A percentile compares a stretch with the other conserved stretches of the same genome.
Evolutionary conservation across 2,329 filamentous ascomycete genomes (phyloP).

Genomic region (Alternaria novae-zelandiae): DNA sequence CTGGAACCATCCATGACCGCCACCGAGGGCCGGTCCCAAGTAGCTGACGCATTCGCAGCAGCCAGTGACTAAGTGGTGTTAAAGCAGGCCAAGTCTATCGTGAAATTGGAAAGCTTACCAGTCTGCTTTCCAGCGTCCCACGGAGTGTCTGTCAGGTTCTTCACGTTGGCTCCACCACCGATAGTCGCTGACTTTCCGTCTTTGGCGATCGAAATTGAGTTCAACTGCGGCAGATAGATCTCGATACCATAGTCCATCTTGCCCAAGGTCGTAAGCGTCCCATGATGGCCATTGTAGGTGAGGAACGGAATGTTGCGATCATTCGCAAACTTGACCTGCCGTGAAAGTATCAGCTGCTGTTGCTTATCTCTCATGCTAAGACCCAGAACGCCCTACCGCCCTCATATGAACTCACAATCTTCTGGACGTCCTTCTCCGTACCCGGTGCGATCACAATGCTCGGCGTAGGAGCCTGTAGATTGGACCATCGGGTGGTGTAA

Average conservation of each 20-base stretch:
- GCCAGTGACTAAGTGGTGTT: slow-evolving; percentile 29
- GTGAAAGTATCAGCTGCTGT: too few species aligned
- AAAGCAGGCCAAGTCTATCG: neutral
- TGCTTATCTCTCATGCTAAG: neutral
- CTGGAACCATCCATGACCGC: slow-evolving; percentile 63
- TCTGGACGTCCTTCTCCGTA: slow-evolving; percentile 26
- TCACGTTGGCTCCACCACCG: slow-evolving; percentile 57
- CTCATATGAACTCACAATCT: slow-evolving; percentile 20
- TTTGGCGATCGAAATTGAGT: slow-evolving; percentile 50
- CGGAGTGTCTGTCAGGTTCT: slow-evolving; percentile 56
- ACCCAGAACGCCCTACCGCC: too few species aligned
- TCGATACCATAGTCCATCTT: slow-evolving; percentile 59
- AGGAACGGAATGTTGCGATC: slow-evolving; percentile 58
- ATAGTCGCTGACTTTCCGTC: slow-evolving; percentile 57
- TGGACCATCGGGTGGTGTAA: slow-evolving; percentile 20
- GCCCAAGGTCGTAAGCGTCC: slow-evolving; percentile 57
- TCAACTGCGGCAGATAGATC: slow-evolving; percentile 57
- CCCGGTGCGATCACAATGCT: slow-evolving; percentile 27
- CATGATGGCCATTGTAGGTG: slow-evolving; percentile 61
- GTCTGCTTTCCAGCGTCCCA: slow-evolving; percentile 61
- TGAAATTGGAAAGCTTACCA: slow-evolving; percentile 31
- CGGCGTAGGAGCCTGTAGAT: slow-evolving; percentile 24
- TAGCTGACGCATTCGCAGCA: slow-evolving; percentile 59
- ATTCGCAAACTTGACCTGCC: slow-evolving; percentile 58
- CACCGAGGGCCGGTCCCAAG: slow-evolving; percentile 61